A percentile compares a stretch with the other conserved stretches of the same genome.
These are phyloP conservation scores for Grosmannia penicillata DNA, from an alignment of 2,329 filamentous ascomycete genomes.

Conservation along the genomic window DNA sequence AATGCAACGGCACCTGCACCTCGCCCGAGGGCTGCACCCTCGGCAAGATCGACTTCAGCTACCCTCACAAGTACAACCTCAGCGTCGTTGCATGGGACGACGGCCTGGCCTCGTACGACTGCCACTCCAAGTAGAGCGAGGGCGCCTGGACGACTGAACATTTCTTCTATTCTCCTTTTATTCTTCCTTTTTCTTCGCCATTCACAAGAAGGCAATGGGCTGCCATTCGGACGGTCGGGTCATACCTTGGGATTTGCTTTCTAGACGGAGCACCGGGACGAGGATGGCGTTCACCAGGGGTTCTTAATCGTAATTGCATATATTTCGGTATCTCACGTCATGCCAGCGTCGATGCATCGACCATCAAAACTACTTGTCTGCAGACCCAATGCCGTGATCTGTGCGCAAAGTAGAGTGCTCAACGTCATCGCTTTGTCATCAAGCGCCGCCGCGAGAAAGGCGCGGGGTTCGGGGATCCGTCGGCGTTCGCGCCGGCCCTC, in stretches of 20 bases:
- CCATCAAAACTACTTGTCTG: too few relatives aligned
- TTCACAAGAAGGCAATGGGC: too few relatives aligned
- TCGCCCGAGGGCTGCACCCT: conserved; percentile 38
- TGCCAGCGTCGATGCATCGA: too few relatives aligned
- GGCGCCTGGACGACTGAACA: too few relatives aligned
- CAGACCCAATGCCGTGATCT: too few relatives aligned
- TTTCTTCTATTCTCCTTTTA: neutral
- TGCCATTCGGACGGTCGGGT: too few relatives aligned
- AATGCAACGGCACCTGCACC: conserved; percentile 29
- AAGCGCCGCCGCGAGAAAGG: neutral
- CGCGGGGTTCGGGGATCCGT: conserved; percentile 2
- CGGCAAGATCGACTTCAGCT: conserved; percentile 29
- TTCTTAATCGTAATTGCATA: too few relatives aligned
- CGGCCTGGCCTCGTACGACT: conserved; percentile 22
- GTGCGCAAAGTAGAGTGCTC: too few relatives aligned
- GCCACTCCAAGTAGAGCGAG: conserved; percentile 10
- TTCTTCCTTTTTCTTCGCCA: neutral
- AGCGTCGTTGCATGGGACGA: conserved; percentile 28
- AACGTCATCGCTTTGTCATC: neutral
- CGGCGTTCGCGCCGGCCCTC: neutral
- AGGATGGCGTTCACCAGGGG: neutral
- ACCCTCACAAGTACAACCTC: conserved; percentile 31
- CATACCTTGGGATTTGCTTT: too few relatives aligned
- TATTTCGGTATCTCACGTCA: too few relatives aligned
- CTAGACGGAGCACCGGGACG: conserved; percentile 4